phyloP scores from a whole-genome alignment of 345 rosid genomes.

The Rubroshorea leprosula region DNA sequence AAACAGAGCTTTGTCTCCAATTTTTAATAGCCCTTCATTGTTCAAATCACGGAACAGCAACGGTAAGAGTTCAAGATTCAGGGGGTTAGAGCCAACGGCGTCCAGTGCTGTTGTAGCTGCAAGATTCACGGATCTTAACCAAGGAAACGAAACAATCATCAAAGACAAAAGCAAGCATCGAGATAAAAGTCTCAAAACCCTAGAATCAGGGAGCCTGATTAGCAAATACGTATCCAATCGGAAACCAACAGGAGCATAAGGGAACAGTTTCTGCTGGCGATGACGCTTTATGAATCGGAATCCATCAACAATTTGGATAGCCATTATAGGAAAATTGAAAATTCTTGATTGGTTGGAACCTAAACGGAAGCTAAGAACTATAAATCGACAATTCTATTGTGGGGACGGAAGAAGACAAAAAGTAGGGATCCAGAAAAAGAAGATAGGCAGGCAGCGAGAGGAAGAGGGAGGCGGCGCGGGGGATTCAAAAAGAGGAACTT shows the following conservation, averaged over 20 bases:
- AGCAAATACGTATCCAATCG: conserved; percentile 19
- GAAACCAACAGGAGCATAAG: conserved; percentile 1
- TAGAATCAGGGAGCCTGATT: conserved; percentile 33
- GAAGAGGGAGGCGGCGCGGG: not conserved
- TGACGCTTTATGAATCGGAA: conserved; percentile 31
- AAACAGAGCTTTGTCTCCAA: conserved; percentile 40
- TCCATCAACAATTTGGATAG: conserved; percentile 28
- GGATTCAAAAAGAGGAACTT: conserved; percentile 19
- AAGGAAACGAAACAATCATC: conserved; percentile 35
- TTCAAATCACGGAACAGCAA: conserved; percentile 42
- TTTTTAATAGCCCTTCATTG: conserved; percentile 49
- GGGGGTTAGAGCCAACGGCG: conserved; percentile 10
- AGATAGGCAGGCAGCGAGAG: conserved; percentile 13
- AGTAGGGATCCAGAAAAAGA: conserved; percentile 2
- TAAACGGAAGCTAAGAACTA: not conserved
- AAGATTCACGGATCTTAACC: conserved; percentile 23
- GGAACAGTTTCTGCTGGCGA: conserved; percentile 15
- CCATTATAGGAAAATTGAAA: no score
- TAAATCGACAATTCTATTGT: no score
- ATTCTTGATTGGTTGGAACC: no score
- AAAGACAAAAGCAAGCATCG: conserved; percentile 36
- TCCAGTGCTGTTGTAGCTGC: conserved; percentile 4
- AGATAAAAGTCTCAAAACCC: conserved; percentile 32
- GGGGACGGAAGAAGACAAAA: conserved; percentile 10
- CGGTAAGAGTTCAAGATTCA: conserved; percentile 25